phyloP scores from a whole-genome alignment of 2,329 filamentous ascomycete genomes.

The Ceratocystis papillata region DNA sequence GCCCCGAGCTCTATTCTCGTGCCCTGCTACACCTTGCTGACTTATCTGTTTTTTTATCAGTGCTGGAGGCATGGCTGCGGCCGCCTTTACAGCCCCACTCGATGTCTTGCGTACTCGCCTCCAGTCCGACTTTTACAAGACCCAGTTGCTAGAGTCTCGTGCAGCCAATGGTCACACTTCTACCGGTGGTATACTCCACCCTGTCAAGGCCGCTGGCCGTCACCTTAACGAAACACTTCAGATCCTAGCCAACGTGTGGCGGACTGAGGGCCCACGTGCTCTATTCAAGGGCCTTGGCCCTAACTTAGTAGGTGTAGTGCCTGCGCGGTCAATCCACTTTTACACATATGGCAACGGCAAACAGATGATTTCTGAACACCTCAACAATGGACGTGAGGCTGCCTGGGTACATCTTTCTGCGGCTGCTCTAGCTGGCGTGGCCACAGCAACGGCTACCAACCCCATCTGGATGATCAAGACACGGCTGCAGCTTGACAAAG shows the following conservation, averaged over 20 bases:
- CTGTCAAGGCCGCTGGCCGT: slow-evolving; percentile 54
- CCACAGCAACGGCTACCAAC: slow-evolving; percentile 84
- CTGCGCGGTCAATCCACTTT: slow-evolving; percentile 85
- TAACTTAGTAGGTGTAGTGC: slow-evolving; percentile 80
- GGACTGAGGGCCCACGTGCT: slow-evolving; percentile 70
- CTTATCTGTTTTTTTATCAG: slow-evolving; percentile 36
- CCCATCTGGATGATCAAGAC: slow-evolving; percentile 97
- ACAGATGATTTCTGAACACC: slow-evolving; percentile 61
- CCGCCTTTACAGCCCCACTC: slow-evolving; percentile 84
- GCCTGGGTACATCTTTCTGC: slow-evolving; percentile 69
- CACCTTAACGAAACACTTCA: slow-evolving; percentile 80
- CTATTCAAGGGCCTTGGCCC: slow-evolving; percentile 90
- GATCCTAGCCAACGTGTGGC: slow-evolving; percentile 71
- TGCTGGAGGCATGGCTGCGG: slow-evolving; percentile 78
- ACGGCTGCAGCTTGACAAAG: slow-evolving; percentile 81
- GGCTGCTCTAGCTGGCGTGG: slow-evolving; percentile 66
- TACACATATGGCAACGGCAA: slow-evolving; percentile 91
- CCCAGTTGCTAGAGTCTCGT: slow-evolving; percentile 60
- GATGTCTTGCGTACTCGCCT: slow-evolving; percentile 89
- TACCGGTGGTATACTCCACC: slow-evolving; percentile 39
- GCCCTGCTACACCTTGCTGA: slow-evolving; percentile 5
- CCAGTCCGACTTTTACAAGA: slow-evolving; percentile 84
- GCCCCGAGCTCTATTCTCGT: neutral
- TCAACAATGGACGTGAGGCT: slow-evolving; percentile 58
- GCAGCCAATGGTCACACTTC: slow-evolving; percentile 42